Percentiles rank a stretch among this genome's conserved stretches.
These are phyloP conservation scores for Malassezia vespertilionis DNA, from an alignment of 1,284 basidiomycete species.

Conservation along the genomic window DNA sequence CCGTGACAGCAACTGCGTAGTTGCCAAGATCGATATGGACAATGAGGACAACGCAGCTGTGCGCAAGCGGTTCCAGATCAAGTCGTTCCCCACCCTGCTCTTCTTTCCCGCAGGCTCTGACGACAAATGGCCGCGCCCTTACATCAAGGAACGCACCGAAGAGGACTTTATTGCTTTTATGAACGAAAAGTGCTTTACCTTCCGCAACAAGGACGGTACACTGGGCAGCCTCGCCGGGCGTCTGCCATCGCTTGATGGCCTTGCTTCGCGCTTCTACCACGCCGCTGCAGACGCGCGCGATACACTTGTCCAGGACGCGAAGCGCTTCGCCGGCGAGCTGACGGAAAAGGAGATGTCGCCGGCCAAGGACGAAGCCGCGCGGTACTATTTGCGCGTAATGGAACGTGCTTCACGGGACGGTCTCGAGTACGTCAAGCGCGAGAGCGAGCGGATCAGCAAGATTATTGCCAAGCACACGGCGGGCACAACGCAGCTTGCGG, in stretches of 20 bases:
- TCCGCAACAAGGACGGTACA: conserved; percentile 68
- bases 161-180: conserved; percentile 56
- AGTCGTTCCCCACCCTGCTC: conserved; percentile 67
- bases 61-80: conserved; percentile 62
- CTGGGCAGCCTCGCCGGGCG: conserved; percentile 73
- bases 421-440: conserved; percentile 72
- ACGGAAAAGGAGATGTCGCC: conserved; percentile 23
- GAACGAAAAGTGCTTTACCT: conserved; percentile 79
- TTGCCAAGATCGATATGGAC: conserved; percentile 85
- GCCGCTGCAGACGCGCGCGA: conserved; percentile 54
- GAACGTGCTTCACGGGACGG: conserved; percentile 64
- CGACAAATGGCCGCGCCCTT: conserved; percentile 55
- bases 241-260: conserved; percentile 62
- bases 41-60: conserved; percentile 66
- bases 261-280: conserved; percentile 67
- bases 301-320: conserved; percentile 56
- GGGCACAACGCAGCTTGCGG: conserved; percentile 52
- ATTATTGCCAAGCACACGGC: conserved; percentile 61
- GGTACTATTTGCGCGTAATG: conserved; percentile 76
- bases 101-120: conserved; percentile 69
- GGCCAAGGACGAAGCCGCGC: conserved; percentile 51
- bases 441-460: conserved; percentile 58
- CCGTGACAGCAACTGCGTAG: conserved; percentile 68
- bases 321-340: conserved; percentile 44
- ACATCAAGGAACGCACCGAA: conserved; percentile 61